Evolutionary conservation across 2,329 filamentous ascomycete genomes (phyloP), one percentile per base, ranked within the genome.

Genomic region (Xylariaceae sp.): DNA sequence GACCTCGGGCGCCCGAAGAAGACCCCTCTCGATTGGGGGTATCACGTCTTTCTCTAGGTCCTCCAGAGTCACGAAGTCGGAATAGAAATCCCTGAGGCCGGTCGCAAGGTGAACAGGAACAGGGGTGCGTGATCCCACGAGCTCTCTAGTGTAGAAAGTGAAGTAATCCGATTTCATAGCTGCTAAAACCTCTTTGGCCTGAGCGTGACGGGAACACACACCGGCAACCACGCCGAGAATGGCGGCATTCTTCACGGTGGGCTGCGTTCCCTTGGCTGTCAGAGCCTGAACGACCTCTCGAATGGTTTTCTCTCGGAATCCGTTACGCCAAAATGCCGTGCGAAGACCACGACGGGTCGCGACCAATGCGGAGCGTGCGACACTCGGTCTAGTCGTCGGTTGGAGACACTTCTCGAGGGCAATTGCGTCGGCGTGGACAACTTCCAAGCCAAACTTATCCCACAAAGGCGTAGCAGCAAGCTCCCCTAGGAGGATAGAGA

Each of bases 1-100:
- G 43, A 97, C 88, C 74, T 99, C 95, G 1, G 95, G 96, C 7
- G 93, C 89, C 70, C 96, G 85, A 44, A 99, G 77, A 52, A 99
- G 81, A 5, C 90, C 88, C 75, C 96, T 97, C 70, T 99, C 95
- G 14, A 98, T 78, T 0, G 91, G 79, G 7, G 93, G 91, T 20
- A 96, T 80, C 29, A 98, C 70, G 43, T 93, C 85, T 61, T 85
- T 88, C 50, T 85, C 83, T 26, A 98, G 71, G 62, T 97, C 92
- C 20, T 92, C 87, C 16, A 84, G 70, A 0, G 84, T 88, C 40
- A 89, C 80, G 69, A 93, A 98, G 29, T 81, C 82, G 16, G 77
- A 73, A 71, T 97, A 96, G 77, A 98, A 97, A 71, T 97, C 92
- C 48, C 79, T 76, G 45, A 98, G 76, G 5, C 89, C 89, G 64